Evolutionary conservation across 2,329 filamentous ascomycete genomes (phyloP).

Genomic region (Amauroascus verrucosus): DNA sequence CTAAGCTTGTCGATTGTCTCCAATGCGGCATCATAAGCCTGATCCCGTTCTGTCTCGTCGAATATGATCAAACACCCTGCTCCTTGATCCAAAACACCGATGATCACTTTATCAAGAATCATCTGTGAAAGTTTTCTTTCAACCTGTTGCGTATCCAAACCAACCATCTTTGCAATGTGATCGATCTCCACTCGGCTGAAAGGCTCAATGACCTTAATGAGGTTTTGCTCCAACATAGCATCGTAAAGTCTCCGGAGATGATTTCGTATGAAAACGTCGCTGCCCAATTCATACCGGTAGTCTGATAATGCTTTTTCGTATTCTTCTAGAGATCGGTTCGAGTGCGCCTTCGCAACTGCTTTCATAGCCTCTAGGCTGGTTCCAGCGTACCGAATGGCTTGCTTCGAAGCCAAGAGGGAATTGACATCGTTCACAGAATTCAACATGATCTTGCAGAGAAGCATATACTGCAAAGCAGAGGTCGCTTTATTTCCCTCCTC

Average conservation of each 20-base stretch:
- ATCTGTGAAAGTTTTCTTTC: conserved; percentile 98
- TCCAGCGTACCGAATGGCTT: conserved; percentile 90
- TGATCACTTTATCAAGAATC: conserved; percentile 98
- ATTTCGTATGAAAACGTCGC: conserved; percentile 92
- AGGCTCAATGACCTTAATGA: conserved; percentile 99
- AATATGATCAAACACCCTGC: conserved; percentile 96
- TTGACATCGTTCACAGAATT: conserved; percentile 95
- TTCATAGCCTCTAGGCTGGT: conserved; percentile 98
- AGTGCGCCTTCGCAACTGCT: conserved; percentile 88
- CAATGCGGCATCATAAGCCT: conserved; percentile 86
- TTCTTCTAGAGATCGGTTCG: conserved; percentile 90
- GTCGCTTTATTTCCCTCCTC: conserved; percentile 84
- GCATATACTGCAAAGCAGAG: conserved; percentile 97
- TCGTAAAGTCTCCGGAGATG: conserved; percentile 94
- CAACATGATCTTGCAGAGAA: conserved; percentile 99
- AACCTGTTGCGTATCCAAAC: conserved; percentile 88
- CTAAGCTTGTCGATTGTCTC: conserved; percentile 94
- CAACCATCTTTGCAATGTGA: conserved; percentile 96
- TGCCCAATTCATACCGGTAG: conserved; percentile 87
- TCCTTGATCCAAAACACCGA: conserved; percentile 92
- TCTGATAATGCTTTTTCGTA: conserved; percentile 86
- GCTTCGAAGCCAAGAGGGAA: conserved; percentile 87
- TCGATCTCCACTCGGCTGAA: conserved; percentile 95
- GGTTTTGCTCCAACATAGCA: conserved; percentile 97
- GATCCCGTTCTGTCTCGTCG: conserved; percentile 87